These are phyloP conservation scores for Debaryomycetaceae sp. DNA, from an alignment of 1,139 yeast species.

Conservation along the genomic window DNA sequence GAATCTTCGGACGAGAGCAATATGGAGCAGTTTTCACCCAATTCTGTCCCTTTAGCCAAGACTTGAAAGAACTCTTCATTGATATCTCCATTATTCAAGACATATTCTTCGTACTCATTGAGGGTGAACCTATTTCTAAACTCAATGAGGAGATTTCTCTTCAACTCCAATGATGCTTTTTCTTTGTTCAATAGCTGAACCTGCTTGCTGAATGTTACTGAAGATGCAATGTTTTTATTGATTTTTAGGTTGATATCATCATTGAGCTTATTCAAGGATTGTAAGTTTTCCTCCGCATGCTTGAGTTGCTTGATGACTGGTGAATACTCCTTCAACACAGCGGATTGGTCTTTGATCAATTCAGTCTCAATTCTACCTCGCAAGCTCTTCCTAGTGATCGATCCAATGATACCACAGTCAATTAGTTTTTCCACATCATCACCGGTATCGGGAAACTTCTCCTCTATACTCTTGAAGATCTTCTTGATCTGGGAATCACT, in stretches of 20 bases:
- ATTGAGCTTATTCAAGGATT: conserved; percentile 35
- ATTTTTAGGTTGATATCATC: conserved; percentile 36
- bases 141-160: conserved; percentile 52
- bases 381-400: conserved; percentile 54
- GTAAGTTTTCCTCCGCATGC: conserved; percentile 36
- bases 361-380: conserved; percentile 72
- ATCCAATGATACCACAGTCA: conserved; percentile 55
- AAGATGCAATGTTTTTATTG: conserved; percentile 16
- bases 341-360: conserved; percentile 57
- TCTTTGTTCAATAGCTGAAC: conserved; percentile 40
- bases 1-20: conserved; percentile 67
- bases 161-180: conserved; percentile 43
- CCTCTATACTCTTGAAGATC: conserved; percentile 46
- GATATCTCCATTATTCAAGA: conserved; percentile 39
- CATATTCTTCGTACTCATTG: conserved; percentile 67
- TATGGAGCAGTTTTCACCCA: conserved; percentile 66
- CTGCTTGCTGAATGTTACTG: conserved; percentile 26
- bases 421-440: conserved; percentile 35
- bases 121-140: conserved; percentile 67
- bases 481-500: conserved; percentile 49
- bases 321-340: conserved; percentile 57
- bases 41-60: conserved; percentile 57
- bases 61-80: conserved; percentile 61
- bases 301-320: conserved; percentile 51
- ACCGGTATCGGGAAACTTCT: conserved; percentile 22